phyloP scores from a whole-genome alignment of 202 grass and related monocot species.

The Elaeis oleifera region DNA sequence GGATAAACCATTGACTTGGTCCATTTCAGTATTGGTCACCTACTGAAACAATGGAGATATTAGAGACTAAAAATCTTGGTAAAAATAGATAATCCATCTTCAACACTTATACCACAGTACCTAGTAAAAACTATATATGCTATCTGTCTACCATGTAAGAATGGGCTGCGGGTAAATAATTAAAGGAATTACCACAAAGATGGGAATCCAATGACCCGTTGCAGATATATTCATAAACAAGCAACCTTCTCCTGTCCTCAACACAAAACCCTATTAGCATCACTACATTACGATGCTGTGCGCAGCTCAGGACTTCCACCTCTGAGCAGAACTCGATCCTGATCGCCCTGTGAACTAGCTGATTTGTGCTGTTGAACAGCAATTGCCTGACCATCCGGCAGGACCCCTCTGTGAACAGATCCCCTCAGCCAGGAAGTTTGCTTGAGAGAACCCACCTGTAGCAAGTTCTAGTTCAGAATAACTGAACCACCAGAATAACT shows the following conservation, averaged over 20 bases:
- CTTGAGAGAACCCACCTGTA: conserved; percentile 89
- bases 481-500: conserved; percentile 50
- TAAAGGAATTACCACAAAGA: conserved; percentile 66
- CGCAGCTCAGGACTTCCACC: conserved; percentile 96
- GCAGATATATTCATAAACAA: conserved; percentile 99
- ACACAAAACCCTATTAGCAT: conserved; percentile 99
- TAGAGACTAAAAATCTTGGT: no score
- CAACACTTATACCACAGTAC: no score
- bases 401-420: conserved; percentile 90
- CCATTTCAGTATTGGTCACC: no score
- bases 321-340: conserved; percentile 83
- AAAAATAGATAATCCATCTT: no score
- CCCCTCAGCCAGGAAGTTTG: conserved; percentile 98
- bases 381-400: conserved; percentile 91
- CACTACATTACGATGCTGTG: conserved; percentile 96
- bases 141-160: no score
- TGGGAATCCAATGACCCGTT: conserved; percentile 97
- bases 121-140: no score
- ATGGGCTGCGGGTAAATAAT: not conserved
- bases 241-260: conserved; percentile 84
- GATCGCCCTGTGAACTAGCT: conserved; percentile 90
- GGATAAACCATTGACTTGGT: no score
- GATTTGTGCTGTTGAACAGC: conserved; percentile 98
- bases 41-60: no score
- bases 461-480: conserved; percentile 96